Conservation (phyloP, 768 basidiomycete genomes). For the Cyclocybe cylindracea region DNA sequence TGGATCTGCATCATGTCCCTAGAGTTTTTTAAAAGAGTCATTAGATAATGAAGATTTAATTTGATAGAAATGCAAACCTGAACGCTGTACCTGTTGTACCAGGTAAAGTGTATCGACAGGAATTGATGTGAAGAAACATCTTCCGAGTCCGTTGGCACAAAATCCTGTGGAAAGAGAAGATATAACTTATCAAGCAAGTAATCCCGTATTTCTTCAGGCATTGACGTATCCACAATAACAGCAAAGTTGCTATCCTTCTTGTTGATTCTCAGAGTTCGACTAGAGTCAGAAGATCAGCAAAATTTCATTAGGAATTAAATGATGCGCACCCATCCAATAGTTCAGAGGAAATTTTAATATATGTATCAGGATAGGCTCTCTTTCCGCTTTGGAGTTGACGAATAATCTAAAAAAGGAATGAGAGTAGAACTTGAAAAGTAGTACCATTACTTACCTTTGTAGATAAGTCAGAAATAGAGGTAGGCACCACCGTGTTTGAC, state of each 20-base stretch:
- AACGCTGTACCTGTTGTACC: background rate
- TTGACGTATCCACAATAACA: background rate
- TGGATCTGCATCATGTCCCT: too few species aligned
- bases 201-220: background rate
- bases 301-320: background rate
- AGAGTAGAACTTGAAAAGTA: too few species aligned
- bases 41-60: background rate
- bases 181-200: background rate
- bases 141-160: background rate
- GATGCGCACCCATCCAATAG: background rate
- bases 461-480: too few species aligned
- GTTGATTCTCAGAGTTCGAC: background rate
- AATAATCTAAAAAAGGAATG: too few species aligned
- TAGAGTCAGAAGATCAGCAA: too few species aligned
- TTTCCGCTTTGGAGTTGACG: too few species aligned
- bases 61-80: background rate
- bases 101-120: background rate
- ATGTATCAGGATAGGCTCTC: too few species aligned
- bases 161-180: background rate
- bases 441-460: too few species aligned
- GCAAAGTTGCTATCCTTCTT: background rate
- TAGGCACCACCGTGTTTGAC: too few species aligned
- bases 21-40: too few species aligned
- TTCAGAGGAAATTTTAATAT: background rate
- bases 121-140: background rate